Evolutionary conservation across 768 basidiomycete species (phyloP).

Genomic region (Rhodotorula diobovata): DNA sequence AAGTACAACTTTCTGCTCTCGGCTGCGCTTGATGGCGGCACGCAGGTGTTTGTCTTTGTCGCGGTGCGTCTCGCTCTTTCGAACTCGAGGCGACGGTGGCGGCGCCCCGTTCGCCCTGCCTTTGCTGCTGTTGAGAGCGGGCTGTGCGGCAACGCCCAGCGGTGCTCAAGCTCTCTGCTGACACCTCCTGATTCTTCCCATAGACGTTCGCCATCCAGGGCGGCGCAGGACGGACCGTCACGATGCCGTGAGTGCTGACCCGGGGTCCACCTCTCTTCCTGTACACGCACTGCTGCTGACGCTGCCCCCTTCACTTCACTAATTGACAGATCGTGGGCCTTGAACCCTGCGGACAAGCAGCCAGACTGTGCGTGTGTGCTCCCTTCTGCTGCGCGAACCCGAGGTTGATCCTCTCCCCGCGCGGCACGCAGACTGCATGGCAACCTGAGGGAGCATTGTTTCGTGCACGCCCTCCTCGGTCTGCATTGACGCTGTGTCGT

Average conservation of each 20-base stretch:
- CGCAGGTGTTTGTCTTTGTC: slow-evolving; percentile 38
- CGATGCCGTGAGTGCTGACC: slow-evolving; percentile 28
- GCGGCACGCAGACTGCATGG: background rate
- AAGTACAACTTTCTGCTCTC: slow-evolving; percentile 51
- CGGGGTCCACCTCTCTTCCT: background rate
- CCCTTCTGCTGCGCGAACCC: too few species aligned
- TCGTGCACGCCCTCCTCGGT: too few species aligned
- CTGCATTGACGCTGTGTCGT: too few species aligned
- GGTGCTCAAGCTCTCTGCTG: background rate
- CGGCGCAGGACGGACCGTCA: slow-evolving; percentile 42
- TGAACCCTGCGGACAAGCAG: background rate
- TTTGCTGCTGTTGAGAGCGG: background rate
- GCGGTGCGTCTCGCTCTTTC: slow-evolving; percentile 56
- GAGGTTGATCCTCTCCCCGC: too few species aligned
- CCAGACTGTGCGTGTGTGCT: background rate
- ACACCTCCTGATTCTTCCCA: background rate
- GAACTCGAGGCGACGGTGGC: too few species aligned
- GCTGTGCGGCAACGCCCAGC: too few species aligned
- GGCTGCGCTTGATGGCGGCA: slow-evolving; percentile 63
- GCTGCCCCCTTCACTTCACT: background rate
- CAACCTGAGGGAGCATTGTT: background rate
- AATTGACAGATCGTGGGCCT: background rate
- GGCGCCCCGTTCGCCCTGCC: slow-evolving; percentile 53
- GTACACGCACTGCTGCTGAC: too few species aligned
- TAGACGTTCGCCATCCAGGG: slow-evolving; percentile 61